Evolutionary conservation across 2,329 filamentous ascomycete species (phyloP), one percentile per base, ranked within the genome.

Genomic region (Achaetomium macrosporum): DNA sequence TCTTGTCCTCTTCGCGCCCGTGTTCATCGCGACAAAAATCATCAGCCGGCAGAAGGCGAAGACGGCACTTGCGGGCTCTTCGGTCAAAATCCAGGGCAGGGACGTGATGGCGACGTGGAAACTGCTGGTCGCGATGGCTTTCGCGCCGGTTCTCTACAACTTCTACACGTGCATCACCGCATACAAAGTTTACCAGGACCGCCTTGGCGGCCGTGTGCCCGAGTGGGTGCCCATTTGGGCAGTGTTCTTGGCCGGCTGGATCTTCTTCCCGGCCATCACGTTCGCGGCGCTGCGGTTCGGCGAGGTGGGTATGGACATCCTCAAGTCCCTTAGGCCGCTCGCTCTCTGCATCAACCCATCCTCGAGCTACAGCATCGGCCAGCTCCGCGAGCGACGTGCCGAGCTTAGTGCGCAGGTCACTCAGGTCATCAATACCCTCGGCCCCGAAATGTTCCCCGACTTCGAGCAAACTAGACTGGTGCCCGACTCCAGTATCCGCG

Each of bases 231-330:
- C 91, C 1, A 78, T 91, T 53, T 95, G 86, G 82, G 67, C 83
- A 19, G 80, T 95, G 11, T 83, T 91, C 58, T 67, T 89, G 10
- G 80, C 83, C 37, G 87, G 90, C 46, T 85, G 88, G 73, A 76
- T 89, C 44, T 73, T 95, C 59, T 96, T 96, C 75, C 87, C 91
- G 6, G 80, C 84, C 20, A 87, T 96, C 62, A 96, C 91, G 0
- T 96, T 95, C 68, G 91, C 90, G 5, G 90, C 93, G 7, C 83
- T 99, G 48, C 86, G 93, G 11, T 95, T 97, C 60, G 93, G 93
- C 43, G 93, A 99, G 72, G 86, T 95, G n/a, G 93, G 92, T 48
- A 96, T 99, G 90, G 93, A 99, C 66, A 96, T 99, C 51, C 76
- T 93, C 73, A 99, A 97, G 71, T 97, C 92, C 0, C 79, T 99